Conservation (phyloP, 768 basidiomycete genomes). For the Termitomyces sp. region DNA sequence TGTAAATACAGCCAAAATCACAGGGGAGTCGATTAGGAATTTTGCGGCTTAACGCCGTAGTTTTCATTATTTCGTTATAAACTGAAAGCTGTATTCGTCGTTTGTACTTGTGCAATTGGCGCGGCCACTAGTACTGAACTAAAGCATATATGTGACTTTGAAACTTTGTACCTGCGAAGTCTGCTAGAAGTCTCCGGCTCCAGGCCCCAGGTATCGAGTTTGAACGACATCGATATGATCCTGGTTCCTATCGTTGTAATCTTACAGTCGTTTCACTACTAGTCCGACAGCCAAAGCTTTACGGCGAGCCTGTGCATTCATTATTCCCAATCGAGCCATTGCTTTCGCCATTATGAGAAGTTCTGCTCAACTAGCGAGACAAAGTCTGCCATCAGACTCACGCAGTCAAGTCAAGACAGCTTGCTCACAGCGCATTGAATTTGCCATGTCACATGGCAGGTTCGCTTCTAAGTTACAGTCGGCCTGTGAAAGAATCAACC, state of each 20-base stretch:
- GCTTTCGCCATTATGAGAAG: background rate
- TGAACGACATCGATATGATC: constrained; percentile 1
- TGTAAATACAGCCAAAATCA: background rate
- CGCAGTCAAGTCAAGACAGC: background rate
- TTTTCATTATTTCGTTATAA: background rate
- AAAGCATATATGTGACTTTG: background rate
- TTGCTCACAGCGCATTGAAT: background rate
- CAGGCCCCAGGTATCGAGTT: background rate
- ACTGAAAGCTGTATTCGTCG: background rate
- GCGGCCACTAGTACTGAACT: background rate
- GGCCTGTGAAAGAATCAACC: background rate
- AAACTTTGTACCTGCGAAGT: background rate
- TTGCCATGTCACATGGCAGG: background rate
- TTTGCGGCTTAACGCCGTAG: background rate
- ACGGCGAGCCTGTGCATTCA: background rate
- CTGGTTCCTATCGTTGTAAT: background rate
- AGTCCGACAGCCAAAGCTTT: background rate
- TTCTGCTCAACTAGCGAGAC: background rate
- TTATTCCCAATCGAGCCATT: background rate
- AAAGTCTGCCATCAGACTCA: background rate
- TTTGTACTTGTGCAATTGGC: constrained; percentile 2
- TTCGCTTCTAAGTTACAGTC: background rate
- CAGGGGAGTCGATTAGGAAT: no score
- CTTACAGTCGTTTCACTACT: background rate
- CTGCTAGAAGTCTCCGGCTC: background rate